Conservation (phyloP, 305 asterid genomes). For the Fraxinus albicans region DNA sequence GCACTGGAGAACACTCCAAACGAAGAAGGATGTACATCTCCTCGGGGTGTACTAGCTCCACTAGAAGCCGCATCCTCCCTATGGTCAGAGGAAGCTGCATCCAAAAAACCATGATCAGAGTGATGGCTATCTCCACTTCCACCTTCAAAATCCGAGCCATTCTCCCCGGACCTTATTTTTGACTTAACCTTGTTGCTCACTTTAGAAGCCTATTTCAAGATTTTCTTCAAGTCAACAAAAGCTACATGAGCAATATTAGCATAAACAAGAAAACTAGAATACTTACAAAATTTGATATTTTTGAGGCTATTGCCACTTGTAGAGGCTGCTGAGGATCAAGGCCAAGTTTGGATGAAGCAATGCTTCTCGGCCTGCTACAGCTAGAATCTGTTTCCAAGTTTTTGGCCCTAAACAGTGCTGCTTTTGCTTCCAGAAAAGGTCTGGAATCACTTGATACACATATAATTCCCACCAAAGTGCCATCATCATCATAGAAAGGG, state of each 20-base stretch:
- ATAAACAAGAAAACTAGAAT: background rate
- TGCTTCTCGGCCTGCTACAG: constrained; percentile 40
- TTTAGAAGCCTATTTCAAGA: constrained; percentile 58
- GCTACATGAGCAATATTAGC: constrained; percentile 9
- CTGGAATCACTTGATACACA: constrained; percentile 59
- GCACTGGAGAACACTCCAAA: constrained; percentile 60
- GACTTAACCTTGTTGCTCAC: constrained; percentile 74
- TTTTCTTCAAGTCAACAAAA: constrained; percentile 24
- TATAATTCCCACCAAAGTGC: constrained; percentile 60
- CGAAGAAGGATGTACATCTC: constrained; percentile 63
- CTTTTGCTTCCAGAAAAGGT: constrained; percentile 52
- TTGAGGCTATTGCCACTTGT: constrained; percentile 50
- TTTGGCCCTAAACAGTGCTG: constrained; percentile 30
- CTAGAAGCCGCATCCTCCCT: constrained; percentile 68
- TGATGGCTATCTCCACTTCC: constrained; percentile 58
- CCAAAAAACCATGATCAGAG: constrained; percentile 42
- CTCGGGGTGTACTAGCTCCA: constrained; percentile 82
- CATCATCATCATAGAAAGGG: constrained; percentile 78
- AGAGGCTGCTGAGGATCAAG: constrained; percentile 56
- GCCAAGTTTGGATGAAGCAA: constrained; percentile 46
- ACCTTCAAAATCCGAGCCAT: constrained; percentile 48
- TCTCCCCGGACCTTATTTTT: constrained; percentile 59
- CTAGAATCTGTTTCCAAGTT: constrained; percentile 38
- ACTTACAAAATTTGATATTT: constrained; percentile 44
- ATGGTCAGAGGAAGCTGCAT: constrained; percentile 45